phyloP scores from a whole-genome alignment of 1,284 basidiomycete genomes.

The Trichosporon inkin region DNA sequence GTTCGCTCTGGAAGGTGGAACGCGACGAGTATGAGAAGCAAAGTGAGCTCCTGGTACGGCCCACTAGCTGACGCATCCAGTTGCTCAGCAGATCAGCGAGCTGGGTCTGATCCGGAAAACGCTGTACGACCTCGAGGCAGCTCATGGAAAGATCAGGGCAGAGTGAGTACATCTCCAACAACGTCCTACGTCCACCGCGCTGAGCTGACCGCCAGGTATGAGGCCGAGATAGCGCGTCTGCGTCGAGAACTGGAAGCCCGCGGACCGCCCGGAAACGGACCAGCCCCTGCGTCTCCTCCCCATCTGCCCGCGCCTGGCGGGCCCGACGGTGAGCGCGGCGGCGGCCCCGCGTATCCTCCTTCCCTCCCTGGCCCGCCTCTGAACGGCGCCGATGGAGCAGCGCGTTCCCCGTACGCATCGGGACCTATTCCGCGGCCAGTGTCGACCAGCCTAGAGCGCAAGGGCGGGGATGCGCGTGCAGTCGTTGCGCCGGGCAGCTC shows the following conservation, averaged over 20 bases:
- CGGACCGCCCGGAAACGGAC: slow-evolving; percentile 31
- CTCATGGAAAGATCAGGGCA: slow-evolving; percentile 65
- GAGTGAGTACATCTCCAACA: slow-evolving; percentile 51
- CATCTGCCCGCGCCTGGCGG: slow-evolving; percentile 31
- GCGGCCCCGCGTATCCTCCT: slow-evolving; percentile 8
- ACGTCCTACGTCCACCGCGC: neutral
- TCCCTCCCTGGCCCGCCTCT: slow-evolving; percentile 31
- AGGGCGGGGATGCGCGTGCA: slow-evolving; percentile 22
- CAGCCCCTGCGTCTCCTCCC: slow-evolving; percentile 16
- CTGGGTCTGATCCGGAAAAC: slow-evolving; percentile 67
- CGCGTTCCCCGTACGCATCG: slow-evolving; percentile 21
- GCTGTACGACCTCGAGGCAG: slow-evolving; percentile 70
- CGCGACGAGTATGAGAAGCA: slow-evolving; percentile 86
- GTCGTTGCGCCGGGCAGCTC: slow-evolving; percentile 19
- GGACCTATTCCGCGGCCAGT: slow-evolving; percentile 33
- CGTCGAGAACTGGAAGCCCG: slow-evolving; percentile 61
- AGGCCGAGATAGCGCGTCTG: slow-evolving; percentile 66
- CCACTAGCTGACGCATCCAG: slow-evolving; percentile 47
- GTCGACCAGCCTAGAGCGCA: slow-evolving; percentile 40
- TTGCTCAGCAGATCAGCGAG: slow-evolving; percentile 66
- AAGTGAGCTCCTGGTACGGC: slow-evolving; percentile 56
- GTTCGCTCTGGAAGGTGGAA: slow-evolving; percentile 65
- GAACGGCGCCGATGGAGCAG: slow-evolving; percentile 30
- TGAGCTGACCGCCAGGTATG: slow-evolving; percentile 54
- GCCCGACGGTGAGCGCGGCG: slow-evolving; percentile 7